Conservation (phyloP, 2,329 filamentous ascomycete species). For the Metarhizium brunneum region DNA sequence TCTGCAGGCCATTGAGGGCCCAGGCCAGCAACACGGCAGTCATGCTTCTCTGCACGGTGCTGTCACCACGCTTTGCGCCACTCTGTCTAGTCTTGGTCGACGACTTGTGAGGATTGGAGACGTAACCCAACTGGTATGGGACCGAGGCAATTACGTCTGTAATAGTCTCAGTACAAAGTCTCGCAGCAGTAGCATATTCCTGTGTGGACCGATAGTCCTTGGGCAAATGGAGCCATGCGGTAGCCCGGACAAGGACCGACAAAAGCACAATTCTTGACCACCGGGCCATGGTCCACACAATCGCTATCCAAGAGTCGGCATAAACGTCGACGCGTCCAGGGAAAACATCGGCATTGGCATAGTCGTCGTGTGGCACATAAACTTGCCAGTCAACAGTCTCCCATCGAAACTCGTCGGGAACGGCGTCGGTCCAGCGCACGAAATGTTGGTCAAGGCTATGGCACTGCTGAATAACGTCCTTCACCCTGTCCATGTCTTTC, state of each 20-base stretch:
- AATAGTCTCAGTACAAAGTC: background rate
- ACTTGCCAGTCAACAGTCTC: constrained; percentile 1
- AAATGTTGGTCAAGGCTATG: background rate
- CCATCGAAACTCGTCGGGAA: background rate
- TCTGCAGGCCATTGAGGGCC: background rate
- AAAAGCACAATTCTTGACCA: background rate
- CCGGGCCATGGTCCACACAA: background rate
- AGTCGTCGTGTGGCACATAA: background rate
- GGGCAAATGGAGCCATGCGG: background rate
- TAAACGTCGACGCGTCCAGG: background rate
- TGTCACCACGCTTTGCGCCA: background rate
- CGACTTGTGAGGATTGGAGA: background rate
- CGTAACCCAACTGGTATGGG: background rate
- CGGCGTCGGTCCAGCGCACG: background rate
- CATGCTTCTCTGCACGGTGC: background rate
- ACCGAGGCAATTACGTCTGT: background rate
- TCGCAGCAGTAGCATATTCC: background rate
- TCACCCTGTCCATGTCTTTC: background rate
- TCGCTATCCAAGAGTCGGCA: background rate
- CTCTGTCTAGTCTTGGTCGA: background rate
- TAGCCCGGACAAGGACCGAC: background rate
- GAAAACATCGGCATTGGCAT: background rate
- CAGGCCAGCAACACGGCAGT: background rate
- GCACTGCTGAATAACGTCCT: background rate
- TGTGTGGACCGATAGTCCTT: background rate